phyloP scores from a whole-genome alignment of 805 yeast genomes.

The Candida corydali region DNA sequence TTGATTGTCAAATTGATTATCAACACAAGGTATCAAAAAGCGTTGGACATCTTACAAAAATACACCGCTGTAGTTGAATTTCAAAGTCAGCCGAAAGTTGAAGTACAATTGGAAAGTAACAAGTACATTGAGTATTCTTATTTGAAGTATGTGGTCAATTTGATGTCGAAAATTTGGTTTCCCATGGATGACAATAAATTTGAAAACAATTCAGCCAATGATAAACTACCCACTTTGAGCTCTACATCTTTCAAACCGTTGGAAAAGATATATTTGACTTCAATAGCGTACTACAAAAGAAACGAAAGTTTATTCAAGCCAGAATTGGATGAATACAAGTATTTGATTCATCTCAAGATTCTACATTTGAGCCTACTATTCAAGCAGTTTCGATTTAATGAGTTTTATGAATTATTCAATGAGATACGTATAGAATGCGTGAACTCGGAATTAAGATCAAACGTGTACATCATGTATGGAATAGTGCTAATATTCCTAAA shows the following conservation, averaged over 20 bases:
- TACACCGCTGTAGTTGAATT: slow-evolving; percentile 17
- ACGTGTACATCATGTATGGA: slow-evolving; percentile 20
- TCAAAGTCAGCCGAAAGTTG: slow-evolving; percentile 20
- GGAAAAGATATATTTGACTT: slow-evolving; percentile 19
- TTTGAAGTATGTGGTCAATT: slow-evolving; percentile 18
- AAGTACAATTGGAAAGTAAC: slow-evolving; percentile 18
- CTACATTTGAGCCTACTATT: slow-evolving; percentile 20
- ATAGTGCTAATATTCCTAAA: slow-evolving; percentile 21
- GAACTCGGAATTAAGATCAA: slow-evolving; percentile 12
- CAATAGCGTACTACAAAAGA: slow-evolving; percentile 19
- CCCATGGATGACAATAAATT: slow-evolving; percentile 7
- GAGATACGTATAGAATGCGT: slow-evolving; percentile 7
- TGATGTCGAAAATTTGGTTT: slow-evolving; percentile 15
- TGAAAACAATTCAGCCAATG: neutral
- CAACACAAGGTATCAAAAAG: slow-evolving; percentile 16
- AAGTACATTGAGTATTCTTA: slow-evolving; percentile 25
- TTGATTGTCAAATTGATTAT: slow-evolving; percentile 12
- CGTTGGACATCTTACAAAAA: slow-evolving; percentile 15
- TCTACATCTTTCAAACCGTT: slow-evolving; percentile 12
- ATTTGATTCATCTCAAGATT: slow-evolving; percentile 19
- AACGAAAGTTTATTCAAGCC: slow-evolving; percentile 14
- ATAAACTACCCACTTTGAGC: slow-evolving; percentile 1
- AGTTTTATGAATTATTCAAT: slow-evolving; percentile 21
- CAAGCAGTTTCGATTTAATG: slow-evolving; percentile 21
- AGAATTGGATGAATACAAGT: slow-evolving; percentile 16